Base-by-base conservation (phyloP, 2,329 filamentous ascomycete genomes). In the Cytospora chrysosperma region DNA sequence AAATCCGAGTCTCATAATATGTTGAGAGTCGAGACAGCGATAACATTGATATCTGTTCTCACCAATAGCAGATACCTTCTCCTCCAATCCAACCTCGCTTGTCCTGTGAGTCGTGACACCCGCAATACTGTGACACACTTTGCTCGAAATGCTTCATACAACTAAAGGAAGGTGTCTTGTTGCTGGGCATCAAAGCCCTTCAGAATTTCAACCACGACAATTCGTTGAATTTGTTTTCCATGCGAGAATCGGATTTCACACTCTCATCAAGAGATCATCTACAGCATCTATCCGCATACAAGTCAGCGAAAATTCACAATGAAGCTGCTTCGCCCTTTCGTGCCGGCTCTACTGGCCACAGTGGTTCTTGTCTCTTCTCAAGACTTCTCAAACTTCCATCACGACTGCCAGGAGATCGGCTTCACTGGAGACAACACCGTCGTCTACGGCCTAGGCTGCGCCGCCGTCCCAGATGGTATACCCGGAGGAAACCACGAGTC, bases 351-450 rank as follows among this genome's bases (percentile, higher is more conserved):
- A 9, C 49, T 57, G 17, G 27, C 28, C 56, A 37, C 21, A 30
- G 24, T 1, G 19, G n/a, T 26, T 3, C 2, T 49, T 2, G 52
- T 32, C 19, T 30, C 28, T 43, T 37, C 51, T n/a, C 60, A 49
- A 26, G 21, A 30, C 1, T 63, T 65, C 21, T 63, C 63, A n/a
- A 54, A 54, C 28, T 65, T 56, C 27, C 52, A 47, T 19, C 56
- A 61, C 10, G 60, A 59, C 40, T 65, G 63, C 34, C 21, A n/a
- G 13, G 34, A 34, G 21, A 56, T 27, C n/a, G 56, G 27, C 2
- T 65, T 56, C 49, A 63, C 47, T 26, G 56, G 26, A 9, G 61
- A 59, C 30, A 40, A 19, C n/a, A 63, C 56, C 5, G 34, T 40
- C 19, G 34, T 56, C 21, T 56, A 54, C 19, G 63, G 58, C 15